Conservation (phyloP, 1,284 basidiomycete genomes). For the Pholiota adiposa region DNA sequence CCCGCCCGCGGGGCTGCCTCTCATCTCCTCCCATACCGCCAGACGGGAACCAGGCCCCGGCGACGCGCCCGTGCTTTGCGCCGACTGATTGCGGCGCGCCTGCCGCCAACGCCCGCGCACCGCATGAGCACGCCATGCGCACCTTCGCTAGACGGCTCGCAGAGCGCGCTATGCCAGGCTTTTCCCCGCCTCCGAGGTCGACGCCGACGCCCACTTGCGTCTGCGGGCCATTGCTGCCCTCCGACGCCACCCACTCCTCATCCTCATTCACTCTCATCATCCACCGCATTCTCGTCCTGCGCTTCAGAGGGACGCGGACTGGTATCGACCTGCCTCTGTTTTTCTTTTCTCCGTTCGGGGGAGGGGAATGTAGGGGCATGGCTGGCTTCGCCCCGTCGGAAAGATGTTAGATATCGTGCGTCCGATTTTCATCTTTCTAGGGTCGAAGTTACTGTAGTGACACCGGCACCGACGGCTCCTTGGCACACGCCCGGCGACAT, state of each 20-base stretch:
- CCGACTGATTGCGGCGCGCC: not conserved
- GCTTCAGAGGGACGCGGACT: not conserved
- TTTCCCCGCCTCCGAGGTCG: constrained; percentile 1
- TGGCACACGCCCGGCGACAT: too few species aligned
- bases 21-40: constrained; percentile 6
- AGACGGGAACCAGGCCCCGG: too few species aligned
- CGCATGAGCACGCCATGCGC: not conserved
- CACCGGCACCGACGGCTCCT: too few species aligned
- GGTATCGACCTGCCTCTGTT: not conserved
- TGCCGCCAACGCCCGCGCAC: constrained; percentile 3
- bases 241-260: constrained; percentile 54
- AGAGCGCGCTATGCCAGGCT: not conserved
- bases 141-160: not conserved
- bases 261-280: constrained; percentile 27
- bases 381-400: constrained; percentile 3
- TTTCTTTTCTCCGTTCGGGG: not conserved
- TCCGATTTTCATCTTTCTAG: too few species aligned
- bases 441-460: too few species aligned
- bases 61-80: too few species aligned
- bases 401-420: constrained; percentile 10
- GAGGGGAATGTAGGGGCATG: not conserved
- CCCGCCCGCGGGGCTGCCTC: constrained; percentile 12
- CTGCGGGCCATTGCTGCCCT: constrained; percentile 34
- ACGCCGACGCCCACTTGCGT: constrained; percentile 10
- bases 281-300: not conserved